Conservation (phyloP, 192 early-diverging fungal species). For the Ambispora gerdemannii region DNA sequence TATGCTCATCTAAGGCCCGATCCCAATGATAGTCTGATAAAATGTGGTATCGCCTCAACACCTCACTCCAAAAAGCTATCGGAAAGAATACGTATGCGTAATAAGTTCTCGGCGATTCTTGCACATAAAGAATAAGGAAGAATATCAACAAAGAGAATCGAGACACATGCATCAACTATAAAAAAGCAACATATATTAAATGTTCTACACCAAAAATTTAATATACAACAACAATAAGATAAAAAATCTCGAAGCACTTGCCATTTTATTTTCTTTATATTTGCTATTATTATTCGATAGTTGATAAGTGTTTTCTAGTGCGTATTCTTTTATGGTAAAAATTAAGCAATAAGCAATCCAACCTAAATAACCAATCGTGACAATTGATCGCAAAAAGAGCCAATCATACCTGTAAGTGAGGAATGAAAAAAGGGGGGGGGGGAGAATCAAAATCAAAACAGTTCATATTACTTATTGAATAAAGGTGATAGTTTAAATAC, state of each 20-base stretch:
- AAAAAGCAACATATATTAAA: no score
- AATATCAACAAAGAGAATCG: conserved; percentile 44
- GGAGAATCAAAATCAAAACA: background rate
- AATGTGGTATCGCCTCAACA: conserved; percentile 40
- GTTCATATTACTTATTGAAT: background rate
- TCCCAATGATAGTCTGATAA: conserved; percentile 32
- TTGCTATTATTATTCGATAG: background rate
- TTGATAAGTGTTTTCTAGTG: conserved; percentile 27
- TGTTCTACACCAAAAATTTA: no score
- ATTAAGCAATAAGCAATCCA: conserved; percentile 86
- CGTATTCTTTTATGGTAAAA: conserved; percentile 72
- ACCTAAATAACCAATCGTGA: conserved; percentile 83
- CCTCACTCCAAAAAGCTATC: conserved; percentile 77
- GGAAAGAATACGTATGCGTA: conserved; percentile 88
- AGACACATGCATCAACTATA: conserved; percentile 27
- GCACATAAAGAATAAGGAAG: conserved; percentile 61
- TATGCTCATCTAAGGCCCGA: conserved; percentile 28
- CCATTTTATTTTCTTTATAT: no score
- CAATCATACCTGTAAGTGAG: conserved; percentile 71
- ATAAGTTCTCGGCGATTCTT: conserved; percentile 80
- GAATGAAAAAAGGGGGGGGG: no score
- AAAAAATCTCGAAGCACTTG: no score
- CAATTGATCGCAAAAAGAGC: conserved; percentile 81
- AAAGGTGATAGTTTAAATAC: background rate
- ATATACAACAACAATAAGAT: no score